Evolutionary conservation across 1,284 basidiomycete genomes (phyloP).

Genomic region (Irpex lacteus): DNA sequence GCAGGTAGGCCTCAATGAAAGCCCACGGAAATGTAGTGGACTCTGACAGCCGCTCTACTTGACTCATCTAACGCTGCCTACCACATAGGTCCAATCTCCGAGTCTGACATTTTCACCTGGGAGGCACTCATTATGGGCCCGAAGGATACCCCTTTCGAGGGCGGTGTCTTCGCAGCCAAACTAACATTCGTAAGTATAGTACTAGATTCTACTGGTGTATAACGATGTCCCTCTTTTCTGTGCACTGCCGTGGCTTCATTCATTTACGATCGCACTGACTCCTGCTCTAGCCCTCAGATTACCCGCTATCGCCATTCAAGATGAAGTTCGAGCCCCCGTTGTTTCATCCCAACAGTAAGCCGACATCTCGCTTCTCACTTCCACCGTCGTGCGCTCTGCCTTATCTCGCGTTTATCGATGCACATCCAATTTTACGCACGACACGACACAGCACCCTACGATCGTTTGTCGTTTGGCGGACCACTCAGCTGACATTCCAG

Average conservation of each 20-base stretch:
- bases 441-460: background rate
- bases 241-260: background rate
- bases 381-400: background rate
- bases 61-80: slow-evolving; percentile 4
- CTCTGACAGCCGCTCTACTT: background rate
- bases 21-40: background rate
- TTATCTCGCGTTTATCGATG: slow-evolving; percentile 2
- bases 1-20: slow-evolving; percentile 53
- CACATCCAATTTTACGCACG: background rate
- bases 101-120: slow-evolving; percentile 98
- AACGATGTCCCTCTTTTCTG: background rate
- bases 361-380: background rate
- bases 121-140: slow-evolving; percentile 96
- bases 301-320: slow-evolving; percentile 94
- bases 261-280: background rate
- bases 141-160: slow-evolving; percentile 98
- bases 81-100: slow-evolving; percentile 76
- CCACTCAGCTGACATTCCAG: background rate
- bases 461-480: background rate
- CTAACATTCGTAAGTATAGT: slow-evolving; percentile 79
- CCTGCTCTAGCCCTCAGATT: slow-evolving; percentile 73
- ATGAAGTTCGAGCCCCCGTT: slow-evolving; percentile 98
- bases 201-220: background rate
- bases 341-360: slow-evolving; percentile 95
- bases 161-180: slow-evolving; percentile 92